Evolutionary conservation across 1,284 basidiomycete species (phyloP).

Genomic region (Ustilago lituana): DNA sequence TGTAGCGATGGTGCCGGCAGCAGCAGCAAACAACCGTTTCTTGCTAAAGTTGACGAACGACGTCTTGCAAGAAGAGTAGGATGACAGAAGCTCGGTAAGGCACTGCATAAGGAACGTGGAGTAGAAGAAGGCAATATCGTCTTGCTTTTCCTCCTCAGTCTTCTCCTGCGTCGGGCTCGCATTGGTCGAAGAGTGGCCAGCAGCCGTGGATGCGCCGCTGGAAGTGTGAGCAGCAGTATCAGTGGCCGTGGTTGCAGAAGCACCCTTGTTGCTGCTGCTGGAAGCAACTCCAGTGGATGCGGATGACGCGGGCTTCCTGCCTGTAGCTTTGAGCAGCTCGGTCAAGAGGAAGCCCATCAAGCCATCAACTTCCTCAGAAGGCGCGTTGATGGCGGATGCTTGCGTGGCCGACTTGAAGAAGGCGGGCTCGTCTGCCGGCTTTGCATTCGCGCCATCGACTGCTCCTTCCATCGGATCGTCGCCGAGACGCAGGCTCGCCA

Average conservation of each 20-base stretch:
- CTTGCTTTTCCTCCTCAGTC: constrained; percentile 31
- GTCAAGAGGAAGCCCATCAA: constrained; percentile 78
- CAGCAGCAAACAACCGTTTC: constrained; percentile 46
- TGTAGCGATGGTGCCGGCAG: constrained; percentile 72
- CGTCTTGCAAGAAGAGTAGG: constrained; percentile 89
- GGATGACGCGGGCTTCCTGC: constrained; percentile 9
- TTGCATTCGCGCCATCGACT: constrained; percentile 45
- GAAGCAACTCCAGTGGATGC: neutral
- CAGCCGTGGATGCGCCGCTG: neutral
- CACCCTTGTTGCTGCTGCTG: neutral
- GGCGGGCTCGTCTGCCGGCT: constrained; percentile 32
- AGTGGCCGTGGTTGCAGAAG: neutral
- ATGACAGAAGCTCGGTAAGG: constrained; percentile 89
- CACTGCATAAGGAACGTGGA: constrained; percentile 89
- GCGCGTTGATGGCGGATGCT: constrained; percentile 5
- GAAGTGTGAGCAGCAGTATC: neutral
- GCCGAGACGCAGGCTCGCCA: constrained; percentile 47
- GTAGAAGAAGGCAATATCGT: constrained; percentile 72
- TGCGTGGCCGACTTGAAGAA: constrained; percentile 26
- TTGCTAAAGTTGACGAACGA: constrained; percentile 84
- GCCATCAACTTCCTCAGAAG: constrained; percentile 69
- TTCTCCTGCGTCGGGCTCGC: constrained; percentile 6
- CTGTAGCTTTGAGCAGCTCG: constrained; percentile 73
- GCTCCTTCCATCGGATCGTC: constrained; percentile 78
- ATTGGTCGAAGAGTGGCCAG: neutral